Evolutionary conservation across 768 basidiomycete genomes (phyloP), one percentile per base, ranked within the genome.

Genomic region (Tephrocybe sp.): DNA sequence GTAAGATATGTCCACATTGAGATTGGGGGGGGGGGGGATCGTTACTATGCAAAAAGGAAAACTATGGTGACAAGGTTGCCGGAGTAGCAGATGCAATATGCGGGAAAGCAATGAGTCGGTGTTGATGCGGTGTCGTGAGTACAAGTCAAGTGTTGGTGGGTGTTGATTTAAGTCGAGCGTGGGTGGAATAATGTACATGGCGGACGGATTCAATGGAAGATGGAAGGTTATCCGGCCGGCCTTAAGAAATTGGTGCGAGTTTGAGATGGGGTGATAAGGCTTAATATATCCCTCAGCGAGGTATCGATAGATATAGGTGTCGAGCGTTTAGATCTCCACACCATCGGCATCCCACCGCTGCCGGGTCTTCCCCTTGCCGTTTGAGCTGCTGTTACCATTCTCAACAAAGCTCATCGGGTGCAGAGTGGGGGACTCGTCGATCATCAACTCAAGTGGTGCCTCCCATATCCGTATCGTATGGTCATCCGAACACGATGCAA

Each of bases 401-500:
- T 61, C 61, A n/a, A 57, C 45, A 13, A 66, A 54, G 12, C 66
- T 56, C 3, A 57, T 51, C n/a, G 62, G 42, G 19, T 49, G 53
- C 16, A 51, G 13, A 19, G 47, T 39, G 23, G 53, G 31, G 10
- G 50, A 31, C 34, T 55, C 55, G 15, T 62, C 58, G 22, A 47
- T 43, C 59, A 61, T 56, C 57, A 58, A 47, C 38, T 59, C 63
- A 29, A 61, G 57, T 36, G 69, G 70, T 37, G 80, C 73, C 67
- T 91, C 88, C 93, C 93, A 95, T 74, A 95, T 86, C 52, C 93
- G 83, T 59, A 99, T 83, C 15, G 88, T 91, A 47, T 74, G 71
- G 69, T 99, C 95, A 64, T 99, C 95, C 37, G 92, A 92, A 66
- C 93, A 97, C 36, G 91, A 93, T 25, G 97, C 97, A 70, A 98